phyloP scores from a whole-genome alignment of 768 basidiomycete species.

The Boletus rubescentipes region DNA sequence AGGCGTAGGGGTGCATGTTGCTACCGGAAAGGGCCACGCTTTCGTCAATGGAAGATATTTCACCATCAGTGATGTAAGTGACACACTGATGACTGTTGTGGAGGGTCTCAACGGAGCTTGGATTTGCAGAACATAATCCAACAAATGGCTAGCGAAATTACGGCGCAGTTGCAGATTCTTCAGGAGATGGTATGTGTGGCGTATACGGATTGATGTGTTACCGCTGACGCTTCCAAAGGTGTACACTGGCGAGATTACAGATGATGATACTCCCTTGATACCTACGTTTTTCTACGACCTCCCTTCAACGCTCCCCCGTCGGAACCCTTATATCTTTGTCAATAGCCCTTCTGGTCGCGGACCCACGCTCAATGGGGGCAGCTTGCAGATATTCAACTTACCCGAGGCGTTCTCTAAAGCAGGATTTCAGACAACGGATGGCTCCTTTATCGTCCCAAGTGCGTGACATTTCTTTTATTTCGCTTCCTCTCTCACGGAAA shows the following conservation, averaged over 20 bases:
- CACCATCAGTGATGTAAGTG: conserved; percentile 62
- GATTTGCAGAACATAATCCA: conserved; percentile 24
- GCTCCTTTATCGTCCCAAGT: conserved; percentile 68
- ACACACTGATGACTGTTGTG: no score
- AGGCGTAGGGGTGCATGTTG: conserved; percentile 39
- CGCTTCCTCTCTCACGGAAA: conserved; percentile 7
- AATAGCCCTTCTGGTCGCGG: conserved; percentile 35
- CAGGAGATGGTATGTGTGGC: conserved; percentile 62
- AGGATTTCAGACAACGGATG: conserved; percentile 40
- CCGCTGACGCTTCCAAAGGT: conserved; percentile 39
- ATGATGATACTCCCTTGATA: conserved; percentile 50
- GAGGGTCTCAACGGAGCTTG: neutral
- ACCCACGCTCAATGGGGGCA: conserved; percentile 4
- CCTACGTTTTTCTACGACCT: conserved; percentile 88
- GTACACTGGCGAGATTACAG: conserved; percentile 55
- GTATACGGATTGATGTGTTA: neutral
- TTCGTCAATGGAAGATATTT: conserved; percentile 91
- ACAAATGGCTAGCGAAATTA: conserved; percentile 44
- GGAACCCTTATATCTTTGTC: conserved; percentile 79
- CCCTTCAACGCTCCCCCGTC: conserved; percentile 61
- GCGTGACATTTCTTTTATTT: conserved; percentile 18
- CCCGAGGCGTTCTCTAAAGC: conserved; percentile 32
- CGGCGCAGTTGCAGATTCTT: conserved; percentile 60
- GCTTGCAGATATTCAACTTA: conserved; percentile 25
- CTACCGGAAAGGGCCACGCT: conserved; percentile 55